phyloP scores from a whole-genome alignment of 371 early-diverging fungal species.

The Rhizopus arrhizus region DNA sequence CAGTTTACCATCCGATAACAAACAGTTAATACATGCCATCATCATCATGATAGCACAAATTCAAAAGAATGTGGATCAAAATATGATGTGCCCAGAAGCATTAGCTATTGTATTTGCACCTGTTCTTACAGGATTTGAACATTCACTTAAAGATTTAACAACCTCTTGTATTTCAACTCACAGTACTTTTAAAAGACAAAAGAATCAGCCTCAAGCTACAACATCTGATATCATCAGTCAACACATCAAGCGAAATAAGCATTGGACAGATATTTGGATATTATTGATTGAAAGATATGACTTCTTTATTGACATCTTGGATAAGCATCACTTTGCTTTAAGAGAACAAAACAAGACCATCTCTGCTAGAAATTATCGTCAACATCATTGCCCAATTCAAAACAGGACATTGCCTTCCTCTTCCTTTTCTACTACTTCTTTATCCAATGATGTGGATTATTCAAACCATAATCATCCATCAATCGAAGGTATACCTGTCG shows the following conservation, averaged over 20 bases:
- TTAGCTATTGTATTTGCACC: constrained; percentile 52
- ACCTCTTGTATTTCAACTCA: background rate
- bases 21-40: constrained; percentile 42
- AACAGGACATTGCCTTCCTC: constrained; percentile 27
- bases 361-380: constrained; percentile 15
- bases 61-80: constrained; percentile 29
- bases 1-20: constrained; percentile 38
- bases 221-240: constrained; percentile 22
- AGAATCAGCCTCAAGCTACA: background rate
- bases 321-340: constrained; percentile 9
- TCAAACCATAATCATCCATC: background rate
- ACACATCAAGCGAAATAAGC: constrained; percentile 36
- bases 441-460: background rate
- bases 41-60: constrained; percentile 30
- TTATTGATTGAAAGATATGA: constrained; percentile 46
- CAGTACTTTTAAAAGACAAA: constrained; percentile 11
- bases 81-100: constrained; percentile 51
- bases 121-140: constrained; percentile 46
- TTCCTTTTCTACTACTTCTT: constrained; percentile 10
- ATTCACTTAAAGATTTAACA: constrained; percentile 23
- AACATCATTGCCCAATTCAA: background rate
- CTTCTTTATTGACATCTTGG: constrained; percentile 14
- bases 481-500: background rate
- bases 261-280: constrained; percentile 48
- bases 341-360: constrained; percentile 8